phyloP scores from a whole-genome alignment of 2,329 filamentous ascomycete species.

The Colletotrichum lindemuthianum region DNA sequence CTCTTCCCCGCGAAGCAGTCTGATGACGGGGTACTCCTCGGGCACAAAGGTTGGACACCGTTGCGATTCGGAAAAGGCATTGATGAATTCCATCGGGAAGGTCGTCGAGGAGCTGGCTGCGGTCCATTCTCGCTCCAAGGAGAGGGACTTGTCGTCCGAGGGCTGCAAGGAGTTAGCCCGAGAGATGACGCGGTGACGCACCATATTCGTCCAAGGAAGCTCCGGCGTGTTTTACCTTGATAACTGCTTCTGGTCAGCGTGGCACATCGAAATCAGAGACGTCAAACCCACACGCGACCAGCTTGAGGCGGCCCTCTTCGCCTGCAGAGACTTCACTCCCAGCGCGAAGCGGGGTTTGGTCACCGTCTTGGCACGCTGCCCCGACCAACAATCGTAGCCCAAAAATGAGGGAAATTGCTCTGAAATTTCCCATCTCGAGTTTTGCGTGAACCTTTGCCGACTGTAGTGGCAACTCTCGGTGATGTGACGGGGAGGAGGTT shows the following conservation, averaged over 20 bases:
- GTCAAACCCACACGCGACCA: slow-evolving; percentile 24
- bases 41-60: slow-evolving; percentile 3
- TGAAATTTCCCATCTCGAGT: not conserved
- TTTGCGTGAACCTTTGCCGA: not conserved
- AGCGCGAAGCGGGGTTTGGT: slow-evolving; percentile 6
- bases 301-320: not conserved
- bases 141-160: not conserved
- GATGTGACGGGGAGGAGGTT: not conserved
- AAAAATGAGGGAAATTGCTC: not conserved
- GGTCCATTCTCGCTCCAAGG: slow-evolving; percentile 15
- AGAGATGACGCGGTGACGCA: not conserved
- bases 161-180: slow-evolving; percentile 5
- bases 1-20: slow-evolving; percentile 6
- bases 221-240: slow-evolving; percentile 3
- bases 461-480: no score
- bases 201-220: no score
- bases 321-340: not conserved
- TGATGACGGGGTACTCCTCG: slow-evolving; percentile 15
- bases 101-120: slow-evolving; percentile 10
- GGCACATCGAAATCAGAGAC: no score
- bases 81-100: slow-evolving; percentile 13
- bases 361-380: not conserved
- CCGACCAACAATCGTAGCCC: not conserved
- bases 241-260: not conserved
- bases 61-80: not conserved